Base-by-base conservation (phyloP, 164 flowering plant species). In the Magnolia officinalis region DNA sequence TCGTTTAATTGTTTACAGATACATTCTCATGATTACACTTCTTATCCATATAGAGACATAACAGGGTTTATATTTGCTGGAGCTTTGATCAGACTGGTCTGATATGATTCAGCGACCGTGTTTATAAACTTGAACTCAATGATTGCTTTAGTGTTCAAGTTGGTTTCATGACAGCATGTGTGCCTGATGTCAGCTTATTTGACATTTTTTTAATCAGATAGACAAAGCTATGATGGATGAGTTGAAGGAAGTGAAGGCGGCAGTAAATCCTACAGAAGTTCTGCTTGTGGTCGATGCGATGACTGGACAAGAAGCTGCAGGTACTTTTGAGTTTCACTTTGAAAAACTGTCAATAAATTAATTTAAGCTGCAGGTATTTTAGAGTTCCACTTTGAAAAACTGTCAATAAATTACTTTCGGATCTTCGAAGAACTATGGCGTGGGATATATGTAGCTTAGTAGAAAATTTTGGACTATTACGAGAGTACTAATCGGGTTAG, bases 271-370 rank as follows among this genome's bases (percentile, higher is more conserved):
- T 63, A 90, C 95, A 11, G 99, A 96, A 84, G 93, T 93, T 79
- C 81, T 96, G 85, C 98, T 95, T 75, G 99, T 96, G 79, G 99
- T 96, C 74, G 99, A 96, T 88, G 99, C 99, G 55, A 96, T 96
- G 99, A 94, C 99, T 75, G 98, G 99, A 63, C 99, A 96, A 88
- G 98, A 96, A 89, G 98, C 99, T 83, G 99, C 99, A 81, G 98
- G 99, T 93, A 80, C 21, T 59, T 77, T 72, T 3, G 45, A 52
- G 29, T 21, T 72, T 50, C 51, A 18, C 10, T 75, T 49, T 52
- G 13, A 70, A 18, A 21, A 64, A 64, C 9, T 64, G 67, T n/a
- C 21, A 6, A 18, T 21, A 19, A 64, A 64, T n/a, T n/a, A 18
- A 63, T 63, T 63, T 52, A 52, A 52, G 10, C 59, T 52, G 10